Evolutionary conservation across 768 basidiomycete species (phyloP), one percentile per base, ranked within the genome.

Genomic region (Russula sp.): DNA sequence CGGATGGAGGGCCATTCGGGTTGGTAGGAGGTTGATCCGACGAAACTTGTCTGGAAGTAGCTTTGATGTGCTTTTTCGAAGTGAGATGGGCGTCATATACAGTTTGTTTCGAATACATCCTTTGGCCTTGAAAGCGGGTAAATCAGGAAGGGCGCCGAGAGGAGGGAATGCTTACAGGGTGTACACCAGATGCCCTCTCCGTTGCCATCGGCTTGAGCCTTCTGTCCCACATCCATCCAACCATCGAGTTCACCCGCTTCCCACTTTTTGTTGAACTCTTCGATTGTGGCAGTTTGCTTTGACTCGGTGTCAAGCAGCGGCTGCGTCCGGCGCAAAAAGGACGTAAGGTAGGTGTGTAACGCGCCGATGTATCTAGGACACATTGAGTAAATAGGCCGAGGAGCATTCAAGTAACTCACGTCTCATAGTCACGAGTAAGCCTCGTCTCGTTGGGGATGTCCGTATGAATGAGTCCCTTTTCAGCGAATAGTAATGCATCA

Each of bases 41-140:
- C 22, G 71, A 67, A 4, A 83, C 86, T 70, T 88, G 86, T 67
- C 86, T 91, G 8, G 86, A 83, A n/a, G 84, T 80, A 8, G 93
- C 91, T 77, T 98, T 99, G 70, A 91, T 76, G 70, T 99, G 97
- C 73, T 94, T 98, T 78, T 95, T 98, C 22, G 94, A 96, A 2
- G 86, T 93, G 56, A 98, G 75, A 72, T 98, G 97, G 2, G 94
- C 94, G 65, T 97, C 91, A 73, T 94, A 99, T 9, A 99, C 97
- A 0, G 97, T 98, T 74, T 98, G 92, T 74, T 98, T 99, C 13
- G 95, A 84, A 74, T 98, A 98, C 61, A 83, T 78, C 72, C 95
- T 97, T 75, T 98, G 94, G 73, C 95, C 95, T 98, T 70, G 31
- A 35, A 42, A 37, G 49, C 54, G 20, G 49, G 49, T 45, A 56